Percentiles rank a stretch among this genome's conserved stretches.
Conservation (phyloP, 345 rosid genomes). For the Moricandia arvensis region DNA sequence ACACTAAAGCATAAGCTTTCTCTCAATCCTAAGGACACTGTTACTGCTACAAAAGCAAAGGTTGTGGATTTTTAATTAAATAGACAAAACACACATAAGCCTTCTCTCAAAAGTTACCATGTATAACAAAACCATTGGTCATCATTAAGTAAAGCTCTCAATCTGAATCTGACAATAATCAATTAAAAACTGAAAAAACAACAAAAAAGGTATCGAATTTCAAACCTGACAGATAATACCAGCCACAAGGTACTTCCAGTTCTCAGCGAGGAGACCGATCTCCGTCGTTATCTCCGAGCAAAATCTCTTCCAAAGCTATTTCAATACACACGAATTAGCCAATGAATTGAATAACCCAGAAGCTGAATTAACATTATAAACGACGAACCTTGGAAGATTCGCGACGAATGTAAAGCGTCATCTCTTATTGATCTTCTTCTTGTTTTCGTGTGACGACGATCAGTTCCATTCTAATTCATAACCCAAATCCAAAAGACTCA, state of each 20-base stretch:
- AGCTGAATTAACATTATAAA: neutral
- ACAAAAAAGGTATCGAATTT: conserved; percentile 7
- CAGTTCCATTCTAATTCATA: conserved; percentile 63
- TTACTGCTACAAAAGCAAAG: neutral
- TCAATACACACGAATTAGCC: conserved; percentile 19
- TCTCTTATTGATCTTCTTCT: conserved; percentile 38
- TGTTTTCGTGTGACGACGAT: conserved; percentile 42
- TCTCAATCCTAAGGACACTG: neutral
- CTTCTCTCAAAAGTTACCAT: conserved; percentile 32
- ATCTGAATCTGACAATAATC: conserved; percentile 12
- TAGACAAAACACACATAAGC: conserved; percentile 18
- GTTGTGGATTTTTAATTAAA: neutral
- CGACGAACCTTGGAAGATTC: conserved; percentile 79
- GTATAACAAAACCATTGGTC: conserved; percentile 26
- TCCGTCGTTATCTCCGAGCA: conserved; percentile 81
- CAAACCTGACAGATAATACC: conserved; percentile 87
- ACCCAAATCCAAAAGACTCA: conserved; percentile 3
- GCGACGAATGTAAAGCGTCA: conserved; percentile 95
- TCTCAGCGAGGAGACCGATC: conserved; percentile 77
- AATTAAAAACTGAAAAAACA: neutral
- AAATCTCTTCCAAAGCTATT: conserved; percentile 93
- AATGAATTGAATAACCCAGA: conserved; percentile 9
- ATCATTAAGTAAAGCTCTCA: neutral
- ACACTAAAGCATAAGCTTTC: neutral
- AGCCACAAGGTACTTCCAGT: conserved; percentile 86